These are phyloP conservation scores for Rhizopogon roseolus DNA, from an alignment of 768 basidiomycete species.

Conservation along the genomic window DNA sequence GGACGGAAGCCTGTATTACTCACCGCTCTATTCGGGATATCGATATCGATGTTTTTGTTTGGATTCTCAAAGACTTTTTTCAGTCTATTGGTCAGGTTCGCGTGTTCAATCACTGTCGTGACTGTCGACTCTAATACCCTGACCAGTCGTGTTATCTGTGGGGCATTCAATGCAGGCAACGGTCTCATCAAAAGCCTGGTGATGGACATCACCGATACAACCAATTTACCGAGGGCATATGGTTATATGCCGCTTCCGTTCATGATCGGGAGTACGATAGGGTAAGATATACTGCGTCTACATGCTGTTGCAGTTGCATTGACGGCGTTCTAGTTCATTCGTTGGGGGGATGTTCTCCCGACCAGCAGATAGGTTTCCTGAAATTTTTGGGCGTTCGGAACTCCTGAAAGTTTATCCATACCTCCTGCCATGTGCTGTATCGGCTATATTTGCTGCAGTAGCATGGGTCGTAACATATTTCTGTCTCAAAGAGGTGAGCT, in stretches of 20 bases:
- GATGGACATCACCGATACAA: constrained; percentile 28
- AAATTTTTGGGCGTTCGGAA: constrained; percentile 44
- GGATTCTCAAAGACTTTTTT: constrained; percentile 51
- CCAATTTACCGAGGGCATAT: constrained; percentile 32
- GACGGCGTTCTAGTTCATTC: constrained; percentile 42
- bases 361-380: constrained; percentile 64
- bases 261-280: constrained; percentile 33
- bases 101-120: neutral
- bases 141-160: constrained; percentile 32
- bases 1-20: constrained; percentile 53
- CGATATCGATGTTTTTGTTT: constrained; percentile 47
- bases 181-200: constrained; percentile 37
- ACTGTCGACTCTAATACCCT: neutral
- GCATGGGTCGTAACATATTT: constrained; percentile 45
- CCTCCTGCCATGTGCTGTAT: constrained; percentile 63
- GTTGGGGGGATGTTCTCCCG: constrained; percentile 62
- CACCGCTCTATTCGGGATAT: constrained; percentile 40
- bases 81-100: constrained; percentile 44
- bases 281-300: constrained; percentile 23
- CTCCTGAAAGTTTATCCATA: constrained; percentile 70
- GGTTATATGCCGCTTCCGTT: constrained; percentile 49
- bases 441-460: constrained; percentile 48
- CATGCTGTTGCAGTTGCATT: neutral
- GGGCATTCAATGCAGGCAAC: constrained; percentile 43
- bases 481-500: constrained; percentile 49